Base-by-base conservation (phyloP, 768 basidiomycete genomes). In the Rhodotorula paludigena region DNA sequence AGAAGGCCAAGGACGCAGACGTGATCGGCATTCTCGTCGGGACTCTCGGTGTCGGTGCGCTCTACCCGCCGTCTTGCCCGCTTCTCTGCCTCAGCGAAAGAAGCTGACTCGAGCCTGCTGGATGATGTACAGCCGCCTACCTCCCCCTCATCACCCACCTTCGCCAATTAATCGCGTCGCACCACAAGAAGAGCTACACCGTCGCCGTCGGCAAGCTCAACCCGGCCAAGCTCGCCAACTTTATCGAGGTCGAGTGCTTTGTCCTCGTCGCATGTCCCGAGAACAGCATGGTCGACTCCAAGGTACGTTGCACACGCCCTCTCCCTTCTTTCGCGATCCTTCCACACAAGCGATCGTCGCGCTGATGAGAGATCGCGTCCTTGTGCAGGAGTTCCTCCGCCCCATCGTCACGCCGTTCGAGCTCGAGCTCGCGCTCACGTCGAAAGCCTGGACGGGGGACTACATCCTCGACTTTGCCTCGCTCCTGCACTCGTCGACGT, bases 391-490 rank as follows among this genome's bases (percentile, higher is more conserved):
- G 16, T 99, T 92, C 77, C 81, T 88, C 38, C 81, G 86, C 32
- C 93, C 94, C 0, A 96, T 99, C 53, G 82, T 99, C 36, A 97
- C 94, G 1, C 96, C 96, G 0, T 94, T 85, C 77, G 96, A 99
- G 76, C 82, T 96, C 25, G 85, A 87, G 71, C 78, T 93, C 5
- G 90, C 92, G 0, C 81, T 98, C 18, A 84, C 85, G 63, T 81
- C 82, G 2, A 84, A 87, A 57, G 84, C 77, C 52, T 94, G 87
- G 90, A 87, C 84, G 5, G 89, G 86, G 11, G 80, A 80, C 55
- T 73, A 73, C 64, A 69, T 73, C 55, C 71, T 73, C 57, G 71
- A 73, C 49, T 68, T 73, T 38, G 60, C 63, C 11, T 42, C 55
- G n/a, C 62, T 73, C 4, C 64, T 73, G 21, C 28, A 57, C 1